Conservation (phyloP, 2,329 filamentous ascomycete genomes). For the Aspergillus quadricinctus region DNA sequence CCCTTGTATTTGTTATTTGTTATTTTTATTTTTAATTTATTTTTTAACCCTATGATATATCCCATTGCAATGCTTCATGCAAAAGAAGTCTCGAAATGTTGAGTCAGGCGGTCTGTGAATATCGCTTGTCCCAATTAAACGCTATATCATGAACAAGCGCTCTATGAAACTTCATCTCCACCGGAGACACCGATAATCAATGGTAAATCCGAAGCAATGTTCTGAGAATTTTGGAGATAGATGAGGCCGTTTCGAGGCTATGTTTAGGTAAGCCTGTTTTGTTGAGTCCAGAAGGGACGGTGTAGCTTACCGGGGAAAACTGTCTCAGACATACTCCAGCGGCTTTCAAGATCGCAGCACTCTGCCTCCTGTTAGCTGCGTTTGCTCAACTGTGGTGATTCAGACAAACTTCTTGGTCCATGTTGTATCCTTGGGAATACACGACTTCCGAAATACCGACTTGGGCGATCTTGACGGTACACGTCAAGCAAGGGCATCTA, state of each 20-base stretch:
- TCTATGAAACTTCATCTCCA: background rate
- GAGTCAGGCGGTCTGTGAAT: background rate
- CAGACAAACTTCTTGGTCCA: slow-evolving; percentile 65
- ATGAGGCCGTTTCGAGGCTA: slow-evolving; percentile 63
- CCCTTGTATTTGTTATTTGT: background rate
- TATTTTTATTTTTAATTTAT: too few relatives aligned
- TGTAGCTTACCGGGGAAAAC: slow-evolving; percentile 66
- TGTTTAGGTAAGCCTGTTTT: slow-evolving; percentile 4
- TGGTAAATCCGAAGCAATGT: background rate
- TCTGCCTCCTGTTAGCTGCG: slow-evolving; percentile 38
- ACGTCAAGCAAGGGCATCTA: slow-evolving; percentile 88
- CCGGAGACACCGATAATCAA: background rate
- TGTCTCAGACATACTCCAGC: slow-evolving; percentile 82
- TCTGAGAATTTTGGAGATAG: slow-evolving; percentile 49
- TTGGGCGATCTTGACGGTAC: slow-evolving; percentile 97
- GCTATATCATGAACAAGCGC: background rate
- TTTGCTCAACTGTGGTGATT: background rate
- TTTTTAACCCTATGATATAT: background rate
- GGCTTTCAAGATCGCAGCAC: slow-evolving; percentile 74
- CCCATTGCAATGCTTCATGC: background rate
- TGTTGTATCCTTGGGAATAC: slow-evolving; percentile 89
- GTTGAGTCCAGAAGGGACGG: slow-evolving; percentile 2
- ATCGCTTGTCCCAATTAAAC: background rate
- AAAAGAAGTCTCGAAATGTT: background rate
- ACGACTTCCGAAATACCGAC: slow-evolving; percentile 95